Evolutionary conservation across 2,329 filamentous ascomycete genomes (phyloP), one percentile per base, ranked within the genome.

Genomic region (Trichophyton verrucosum): DNA sequence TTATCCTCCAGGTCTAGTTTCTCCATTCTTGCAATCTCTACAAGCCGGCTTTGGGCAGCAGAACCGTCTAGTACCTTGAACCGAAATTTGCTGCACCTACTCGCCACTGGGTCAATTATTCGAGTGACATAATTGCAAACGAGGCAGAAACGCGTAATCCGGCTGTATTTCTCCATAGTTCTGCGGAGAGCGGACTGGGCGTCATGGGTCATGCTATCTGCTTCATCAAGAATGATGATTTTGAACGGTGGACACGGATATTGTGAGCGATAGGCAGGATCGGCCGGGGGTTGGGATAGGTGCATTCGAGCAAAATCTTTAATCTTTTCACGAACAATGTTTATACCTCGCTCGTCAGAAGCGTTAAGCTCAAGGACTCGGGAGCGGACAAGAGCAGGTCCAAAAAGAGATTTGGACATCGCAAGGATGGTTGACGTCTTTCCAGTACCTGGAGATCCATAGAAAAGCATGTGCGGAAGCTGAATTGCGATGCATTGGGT

Each of bases 381-480:
- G 13, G 89, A 85, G 70, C 90, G 91, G 70, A 96, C 88, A 69
- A 99, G 85, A 66, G 96, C 90, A 47, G 94, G 94, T 0, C 94
- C 95, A 76, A 95, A 99, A 63, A 99, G 87, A 72, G 97, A 91
- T 76, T 96, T 96, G 60, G 94, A 91, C 33, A 99, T 86, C 1
- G 95, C 95, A 65, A 99, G 88, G 68, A 99, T 91, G 0, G 95
- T 99, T 1, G 90, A 96, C 0, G 94, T 99, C 78, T 99, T 99
- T 67, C 94, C 94, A 0, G 94, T 99, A 47, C 94, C 94, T 0
- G 94, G 95, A 0, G 95, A 94, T 3, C 94, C 94, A 72, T 99
- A 99, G 81, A 97, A 97, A 69, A 99, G 88, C 90, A 99, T 96
- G 75, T 99, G 95, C 2, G 94, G 94, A 44, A 99, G 87, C 84